phyloP scores from a whole-genome alignment of 805 yeast genomes.

The Phaffomyces antillensis region DNA sequence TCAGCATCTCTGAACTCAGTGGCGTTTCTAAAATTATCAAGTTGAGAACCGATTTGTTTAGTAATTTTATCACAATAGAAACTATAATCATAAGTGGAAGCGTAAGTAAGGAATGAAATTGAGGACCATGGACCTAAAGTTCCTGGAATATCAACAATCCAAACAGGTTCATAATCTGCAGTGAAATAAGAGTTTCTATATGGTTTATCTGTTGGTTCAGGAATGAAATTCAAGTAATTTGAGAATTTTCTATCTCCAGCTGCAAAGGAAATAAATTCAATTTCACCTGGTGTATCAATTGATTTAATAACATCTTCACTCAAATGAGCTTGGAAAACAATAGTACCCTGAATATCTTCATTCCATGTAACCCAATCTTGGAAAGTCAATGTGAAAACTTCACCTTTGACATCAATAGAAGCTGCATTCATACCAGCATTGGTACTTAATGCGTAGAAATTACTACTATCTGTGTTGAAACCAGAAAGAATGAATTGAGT shows the following conservation, averaged over 20 bases:
- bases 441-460: neutral
- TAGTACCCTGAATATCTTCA: slow-evolving; percentile 4
- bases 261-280: slow-evolving; percentile 1
- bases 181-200: slow-evolving; percentile 3
- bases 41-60: slow-evolving; percentile 1
- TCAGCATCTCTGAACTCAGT: neutral
- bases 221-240: neutral
- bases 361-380: slow-evolving; percentile 1
- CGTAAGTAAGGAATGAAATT: neutral
- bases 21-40: slow-evolving; percentile 3
- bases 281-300: neutral
- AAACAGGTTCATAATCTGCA: slow-evolving; percentile 1
- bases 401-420: neutral
- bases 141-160: slow-evolving; percentile 8
- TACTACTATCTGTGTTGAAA: neutral
- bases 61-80: neutral
- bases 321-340: slow-evolving; percentile 2
- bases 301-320: neutral
- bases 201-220: slow-evolving; percentile 5
- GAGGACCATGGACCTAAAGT: slow-evolving; percentile 7
- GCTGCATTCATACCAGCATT: neutral
- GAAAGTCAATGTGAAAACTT: slow-evolving; percentile 1
- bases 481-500: slow-evolving; percentile 7
- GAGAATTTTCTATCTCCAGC: slow-evolving; percentile 1
- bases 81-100: neutral